These are phyloP conservation scores for Raddia distichophylla DNA, from an alignment of 176 grass and related monocot species.

Conservation along the genomic window DNA sequence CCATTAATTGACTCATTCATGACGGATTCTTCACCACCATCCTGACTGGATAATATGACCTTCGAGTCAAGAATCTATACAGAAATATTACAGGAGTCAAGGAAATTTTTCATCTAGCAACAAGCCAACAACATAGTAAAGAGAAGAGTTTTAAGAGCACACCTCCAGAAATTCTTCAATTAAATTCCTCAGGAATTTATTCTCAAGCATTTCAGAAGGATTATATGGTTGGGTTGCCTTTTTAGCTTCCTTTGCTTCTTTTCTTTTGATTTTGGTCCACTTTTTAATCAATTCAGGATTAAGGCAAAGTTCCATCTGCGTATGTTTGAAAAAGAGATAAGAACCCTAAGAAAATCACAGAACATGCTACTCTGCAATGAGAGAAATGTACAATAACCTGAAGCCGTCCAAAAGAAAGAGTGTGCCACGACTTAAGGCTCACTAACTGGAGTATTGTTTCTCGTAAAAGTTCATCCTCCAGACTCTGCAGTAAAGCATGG, in stretches of 20 bases:
- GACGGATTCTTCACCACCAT: conserved; percentile 49
- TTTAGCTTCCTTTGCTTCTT: conserved; percentile 88
- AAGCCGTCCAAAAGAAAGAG: conserved; percentile 77
- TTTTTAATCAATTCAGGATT: conserved; percentile 93
- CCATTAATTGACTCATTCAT: conserved; percentile 52
- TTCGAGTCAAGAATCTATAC: conserved; percentile 86
- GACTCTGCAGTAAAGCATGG: conserved; percentile 60
- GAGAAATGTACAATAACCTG: conserved; percentile 57
- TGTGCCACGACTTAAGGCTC: conserved; percentile 85
- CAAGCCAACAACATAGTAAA: conserved; percentile 21
- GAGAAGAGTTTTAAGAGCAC: conserved; percentile 27
- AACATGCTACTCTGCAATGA: background rate
- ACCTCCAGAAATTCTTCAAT: conserved; percentile 98
- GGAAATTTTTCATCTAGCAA: conserved; percentile 26
- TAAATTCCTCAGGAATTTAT: conserved; percentile 75
- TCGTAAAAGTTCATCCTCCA: conserved; percentile 95
- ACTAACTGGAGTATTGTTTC: conserved; percentile 91
- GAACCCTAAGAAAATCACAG: conserved; percentile 34
- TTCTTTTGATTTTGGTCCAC: conserved; percentile 92
- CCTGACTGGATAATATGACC: conserved; percentile 59
- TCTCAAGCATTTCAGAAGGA: conserved; percentile 70
- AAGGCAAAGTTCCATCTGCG: conserved; percentile 89
- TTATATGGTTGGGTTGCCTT: conserved; percentile 53
- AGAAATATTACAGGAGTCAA: conserved; percentile 30
- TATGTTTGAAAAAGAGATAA: conserved; percentile 50